phyloP scores from a whole-genome alignment of 805 yeast species.

The Sugiyamaella marilandica region DNA sequence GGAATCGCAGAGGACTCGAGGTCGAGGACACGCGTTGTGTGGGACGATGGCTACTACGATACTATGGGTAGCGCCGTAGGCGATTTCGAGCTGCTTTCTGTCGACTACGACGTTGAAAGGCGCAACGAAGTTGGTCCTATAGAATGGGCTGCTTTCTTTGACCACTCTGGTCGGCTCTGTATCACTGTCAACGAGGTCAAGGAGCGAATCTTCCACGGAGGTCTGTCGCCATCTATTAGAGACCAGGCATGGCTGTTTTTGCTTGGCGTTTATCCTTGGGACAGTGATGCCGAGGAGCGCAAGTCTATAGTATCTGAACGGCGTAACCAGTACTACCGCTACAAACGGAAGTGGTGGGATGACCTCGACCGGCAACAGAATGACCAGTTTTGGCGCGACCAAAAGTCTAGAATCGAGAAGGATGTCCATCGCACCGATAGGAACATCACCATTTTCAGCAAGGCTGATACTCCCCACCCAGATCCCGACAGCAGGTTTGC shows the following conservation, averaged over 20 bases:
- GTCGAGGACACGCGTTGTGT: conserved; percentile 35
- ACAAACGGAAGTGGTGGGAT: conserved; percentile 68
- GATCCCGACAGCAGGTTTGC: conserved; percentile 50
- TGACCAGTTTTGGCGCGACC: conserved; percentile 82
- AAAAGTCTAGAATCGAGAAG: conserved; percentile 82
- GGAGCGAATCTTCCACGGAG: conserved; percentile 86
- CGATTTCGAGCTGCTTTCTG: conserved; percentile 40
- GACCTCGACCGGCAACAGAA: conserved; percentile 48
- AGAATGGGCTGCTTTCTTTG: conserved; percentile 87
- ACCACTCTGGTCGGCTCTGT: conserved; percentile 64
- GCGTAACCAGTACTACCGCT: conserved; percentile 52
- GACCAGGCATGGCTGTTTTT: conserved; percentile 82
- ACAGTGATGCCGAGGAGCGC: conserved; percentile 66
- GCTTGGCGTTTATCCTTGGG: conserved; percentile 86
- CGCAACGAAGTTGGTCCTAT: conserved; percentile 57
- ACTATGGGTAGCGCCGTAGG: conserved; percentile 30
- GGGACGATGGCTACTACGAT: conserved; percentile 33
- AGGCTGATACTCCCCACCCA: conserved; percentile 39
- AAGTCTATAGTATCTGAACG: conserved; percentile 51
- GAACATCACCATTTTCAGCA: conserved; percentile 57
- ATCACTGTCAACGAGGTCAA: conserved; percentile 76
- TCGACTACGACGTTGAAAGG: conserved; percentile 57
- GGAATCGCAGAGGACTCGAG: conserved; percentile 88
- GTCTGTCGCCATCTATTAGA: conserved; percentile 57
- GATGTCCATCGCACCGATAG: conserved; percentile 92